Evolutionary conservation across 2,329 filamentous ascomycete genomes (phyloP).

Genomic region (Mollisiaceae sp.): DNA sequence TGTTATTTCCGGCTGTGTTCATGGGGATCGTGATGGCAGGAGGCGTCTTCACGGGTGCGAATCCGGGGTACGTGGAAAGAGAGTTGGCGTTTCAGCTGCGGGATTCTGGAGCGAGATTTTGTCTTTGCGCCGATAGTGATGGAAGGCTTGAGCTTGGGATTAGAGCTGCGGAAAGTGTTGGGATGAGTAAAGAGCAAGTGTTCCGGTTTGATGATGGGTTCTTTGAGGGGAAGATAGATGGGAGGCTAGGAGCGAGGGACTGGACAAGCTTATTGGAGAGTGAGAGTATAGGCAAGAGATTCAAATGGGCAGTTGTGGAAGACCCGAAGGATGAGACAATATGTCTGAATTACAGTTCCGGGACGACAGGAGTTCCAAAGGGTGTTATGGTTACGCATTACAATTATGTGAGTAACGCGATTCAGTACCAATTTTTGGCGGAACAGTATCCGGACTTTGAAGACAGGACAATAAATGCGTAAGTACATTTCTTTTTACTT

Average conservation of each 20-base stretch:
- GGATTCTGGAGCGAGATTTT: slow-evolving; percentile 70
- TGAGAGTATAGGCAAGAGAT: slow-evolving; percentile 57
- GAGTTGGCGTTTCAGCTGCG: slow-evolving; percentile 78
- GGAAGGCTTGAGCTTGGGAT: slow-evolving; percentile 61
- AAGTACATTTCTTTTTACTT: slow-evolving; percentile 79
- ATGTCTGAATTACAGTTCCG: slow-evolving; percentile 81
- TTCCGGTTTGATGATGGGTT: slow-evolving; percentile 69
- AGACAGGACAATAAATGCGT: slow-evolving; percentile 73
- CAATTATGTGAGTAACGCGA: slow-evolving; percentile 32
- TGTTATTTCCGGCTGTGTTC: slow-evolving; percentile 74
- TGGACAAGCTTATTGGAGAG: slow-evolving; percentile 67
- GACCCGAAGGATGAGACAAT: slow-evolving; percentile 49
- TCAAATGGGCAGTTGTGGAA: slow-evolving; percentile 60
- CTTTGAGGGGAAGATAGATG: slow-evolving; percentile 48
- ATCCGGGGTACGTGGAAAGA: slow-evolving; percentile 69
- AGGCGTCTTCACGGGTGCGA: slow-evolving; percentile 78
- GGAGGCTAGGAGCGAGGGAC: slow-evolving; percentile 54
- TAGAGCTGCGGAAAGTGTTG: slow-evolving; percentile 65
- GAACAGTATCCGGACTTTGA: slow-evolving; percentile 58
- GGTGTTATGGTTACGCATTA: slow-evolving; percentile 67
- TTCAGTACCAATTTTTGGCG: slow-evolving; percentile 59
- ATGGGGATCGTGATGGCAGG: slow-evolving; percentile 79
- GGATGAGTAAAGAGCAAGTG: slow-evolving; percentile 59
- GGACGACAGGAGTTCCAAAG: slow-evolving; percentile 84
- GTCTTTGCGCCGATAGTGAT: slow-evolving; percentile 66